Evolutionary conservation across 1,139 yeast species (phyloP), one percentile per base, ranked within the genome.

Genomic region (Maudiozyma humilis): DNA sequence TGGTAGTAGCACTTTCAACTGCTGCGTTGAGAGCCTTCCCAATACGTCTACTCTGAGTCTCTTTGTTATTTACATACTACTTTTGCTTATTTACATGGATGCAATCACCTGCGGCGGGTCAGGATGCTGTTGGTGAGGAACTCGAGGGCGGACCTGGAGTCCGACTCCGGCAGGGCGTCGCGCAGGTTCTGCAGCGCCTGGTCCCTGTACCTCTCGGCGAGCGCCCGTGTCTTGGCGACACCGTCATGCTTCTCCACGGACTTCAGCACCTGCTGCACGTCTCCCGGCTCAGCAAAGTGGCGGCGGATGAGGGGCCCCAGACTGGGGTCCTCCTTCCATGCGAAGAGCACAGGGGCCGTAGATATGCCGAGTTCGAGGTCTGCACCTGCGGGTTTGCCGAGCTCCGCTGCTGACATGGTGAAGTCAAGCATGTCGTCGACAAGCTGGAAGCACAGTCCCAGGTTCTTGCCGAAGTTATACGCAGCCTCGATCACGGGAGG

Each of bases 391-490:
- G 98, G 98, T 64, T 91, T 91, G 34, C 98, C 98, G 48, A 91
- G 69, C 42, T 84, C 78, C 30, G 76, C 75, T 29, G 87, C 88
- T 35, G 91, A 79, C 17, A 87, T 80, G 0, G 96, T 87, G 62
- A 86, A 91, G 66, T 91, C 99, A 53, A 93, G 73, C 82, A 89
- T 82, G 64, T 91, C 99, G 65, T 91, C 98, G 23, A 93, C 95
- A 47, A 91, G 76, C 66, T 91, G 98, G 74, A 91, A 91, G 60
- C 97, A 93, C 41, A 93, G 74, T 0, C 98, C 98, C 47, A 93
- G 69, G 64, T 89, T 88, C 54, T 95, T 76, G 34, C 99, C 99
- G 63, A 85, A 91, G 53, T 83, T 80, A 64, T 89, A 91, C 55
- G 95, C 83, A 47, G 82, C 77, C 50, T 91, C 96, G 45, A 89